phyloP scores from a whole-genome alignment of 2,329 filamentous ascomycete genomes.

The Neonectria ditissima region DNA sequence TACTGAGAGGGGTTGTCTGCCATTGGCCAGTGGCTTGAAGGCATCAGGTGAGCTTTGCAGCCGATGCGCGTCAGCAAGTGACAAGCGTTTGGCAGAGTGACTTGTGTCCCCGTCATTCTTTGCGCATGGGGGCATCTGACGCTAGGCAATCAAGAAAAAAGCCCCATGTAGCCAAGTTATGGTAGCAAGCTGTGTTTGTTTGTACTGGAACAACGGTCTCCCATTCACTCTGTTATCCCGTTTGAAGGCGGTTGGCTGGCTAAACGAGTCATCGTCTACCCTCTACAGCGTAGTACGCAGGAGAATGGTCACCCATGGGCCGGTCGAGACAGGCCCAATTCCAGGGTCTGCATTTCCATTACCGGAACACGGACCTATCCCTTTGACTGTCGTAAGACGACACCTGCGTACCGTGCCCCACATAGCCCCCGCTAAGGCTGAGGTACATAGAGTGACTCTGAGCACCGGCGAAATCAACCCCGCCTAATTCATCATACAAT shows the following conservation, averaged over 20 bases:
- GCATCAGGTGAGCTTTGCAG: not conserved
- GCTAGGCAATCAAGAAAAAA: not conserved
- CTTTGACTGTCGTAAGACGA: too few relatives aligned
- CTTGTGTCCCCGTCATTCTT: not conserved
- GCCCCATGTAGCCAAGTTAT: too few relatives aligned
- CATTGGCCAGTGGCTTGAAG: not conserved
- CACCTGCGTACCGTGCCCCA: too few relatives aligned
- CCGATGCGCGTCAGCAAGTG: not conserved
- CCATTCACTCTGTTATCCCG: not conserved
- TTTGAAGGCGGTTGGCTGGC: not conserved
- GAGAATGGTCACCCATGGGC: not conserved
- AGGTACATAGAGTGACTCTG: too few relatives aligned
- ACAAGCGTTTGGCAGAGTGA: not conserved
- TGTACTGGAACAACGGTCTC: not conserved
- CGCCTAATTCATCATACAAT: too few relatives aligned
- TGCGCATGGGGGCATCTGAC: not conserved
- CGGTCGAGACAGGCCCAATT: conserved; percentile 13
- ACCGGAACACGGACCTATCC: conserved; percentile 9
- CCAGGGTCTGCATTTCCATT: conserved; percentile 5
- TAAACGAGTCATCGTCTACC: not conserved
- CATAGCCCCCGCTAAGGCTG: too few relatives aligned
- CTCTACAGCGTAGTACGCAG: too few relatives aligned
- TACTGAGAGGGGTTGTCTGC: not conserved
- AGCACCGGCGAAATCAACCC: too few relatives aligned
- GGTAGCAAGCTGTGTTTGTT: not conserved